phyloP scores from a whole-genome alignment of 768 basidiomycete species.

The Tulasnella sp. region DNA sequence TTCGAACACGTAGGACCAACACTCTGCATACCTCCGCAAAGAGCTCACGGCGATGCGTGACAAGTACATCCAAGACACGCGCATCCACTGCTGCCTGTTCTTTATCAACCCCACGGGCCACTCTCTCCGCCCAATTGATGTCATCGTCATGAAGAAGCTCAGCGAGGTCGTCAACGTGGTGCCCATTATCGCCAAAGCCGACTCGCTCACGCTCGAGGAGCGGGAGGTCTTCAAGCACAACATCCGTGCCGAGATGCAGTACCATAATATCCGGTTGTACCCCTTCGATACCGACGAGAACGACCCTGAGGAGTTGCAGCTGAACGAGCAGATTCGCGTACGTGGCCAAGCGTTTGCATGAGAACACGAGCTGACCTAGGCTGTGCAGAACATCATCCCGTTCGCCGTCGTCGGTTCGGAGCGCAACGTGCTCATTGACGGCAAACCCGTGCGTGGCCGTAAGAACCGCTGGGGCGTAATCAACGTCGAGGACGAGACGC shows the following conservation, averaged over 20 bases:
- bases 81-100: constrained; percentile 96
- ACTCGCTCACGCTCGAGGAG: constrained; percentile 89
- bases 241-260: constrained; percentile 86
- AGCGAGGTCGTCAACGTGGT: constrained; percentile 99
- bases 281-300: constrained; percentile 95
- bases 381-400: constrained; percentile 71
- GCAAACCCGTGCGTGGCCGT: constrained; percentile 86
- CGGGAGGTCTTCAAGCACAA: constrained; percentile 85
- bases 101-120: constrained; percentile 99
- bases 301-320: constrained; percentile 80
- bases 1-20: constrained; percentile 67
- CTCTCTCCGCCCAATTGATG: constrained; percentile 87
- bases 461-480: constrained; percentile 99
- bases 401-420: constrained; percentile 98
- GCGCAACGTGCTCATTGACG: constrained; percentile 87
- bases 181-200: constrained; percentile 97
- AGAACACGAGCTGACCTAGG: constrained; percentile 7
- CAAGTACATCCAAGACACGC: constrained; percentile 95
- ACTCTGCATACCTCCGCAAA: constrained; percentile 96
- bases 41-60: constrained; percentile 98
- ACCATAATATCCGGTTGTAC: constrained; percentile 88
- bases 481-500: constrained; percentile 90
- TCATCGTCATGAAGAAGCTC: constrained; percentile 98
- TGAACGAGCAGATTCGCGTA: constrained; percentile 85
- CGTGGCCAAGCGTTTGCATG: constrained; percentile 24